Conservation (phyloP, 192 early-diverging fungal species). For the Umbelopsis sp. region DNA sequence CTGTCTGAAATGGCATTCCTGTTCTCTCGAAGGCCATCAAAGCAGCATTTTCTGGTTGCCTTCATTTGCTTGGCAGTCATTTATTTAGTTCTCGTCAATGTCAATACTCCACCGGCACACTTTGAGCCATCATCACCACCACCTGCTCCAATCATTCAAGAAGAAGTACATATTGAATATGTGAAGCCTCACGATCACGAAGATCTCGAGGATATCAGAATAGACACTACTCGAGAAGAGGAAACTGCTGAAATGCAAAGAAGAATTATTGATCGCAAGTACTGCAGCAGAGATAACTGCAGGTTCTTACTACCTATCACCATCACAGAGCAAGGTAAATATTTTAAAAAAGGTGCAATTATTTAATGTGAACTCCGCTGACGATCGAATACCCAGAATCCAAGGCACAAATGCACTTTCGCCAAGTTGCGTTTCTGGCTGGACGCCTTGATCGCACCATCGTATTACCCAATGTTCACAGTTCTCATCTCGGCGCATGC, state of each 20-base stretch:
- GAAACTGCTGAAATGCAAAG: slow-evolving; percentile 10
- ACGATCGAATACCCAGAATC: slow-evolving; percentile 35
- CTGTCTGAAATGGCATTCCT: background rate
- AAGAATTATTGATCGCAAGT: slow-evolving; percentile 29
- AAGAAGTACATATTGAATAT: background rate
- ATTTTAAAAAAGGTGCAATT: background rate
- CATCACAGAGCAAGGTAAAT: slow-evolving; percentile 45
- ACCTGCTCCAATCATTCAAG: background rate
- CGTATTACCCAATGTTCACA: slow-evolving; percentile 46
- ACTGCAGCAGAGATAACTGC: slow-evolving; percentile 33
- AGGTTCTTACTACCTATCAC: slow-evolving; percentile 39
- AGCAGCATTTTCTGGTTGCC: background rate
- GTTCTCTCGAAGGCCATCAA: slow-evolving; percentile 9
- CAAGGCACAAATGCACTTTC: slow-evolving; percentile 47
- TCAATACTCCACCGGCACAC: background rate
- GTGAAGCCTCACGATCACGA: slow-evolving; percentile 5
- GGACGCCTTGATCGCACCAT: slow-evolving; percentile 39
- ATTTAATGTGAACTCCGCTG: background rate
- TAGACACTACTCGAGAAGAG: slow-evolving; percentile 14
- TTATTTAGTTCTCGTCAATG: background rate
- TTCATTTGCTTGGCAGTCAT: background rate
- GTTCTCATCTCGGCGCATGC: slow-evolving; percentile 43
- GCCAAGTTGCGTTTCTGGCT: slow-evolving; percentile 38
- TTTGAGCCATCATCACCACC: background rate
- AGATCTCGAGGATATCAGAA: background rate